Conservation (phyloP, 805 yeast species). For the Debaryomyces maramus region DNA sequence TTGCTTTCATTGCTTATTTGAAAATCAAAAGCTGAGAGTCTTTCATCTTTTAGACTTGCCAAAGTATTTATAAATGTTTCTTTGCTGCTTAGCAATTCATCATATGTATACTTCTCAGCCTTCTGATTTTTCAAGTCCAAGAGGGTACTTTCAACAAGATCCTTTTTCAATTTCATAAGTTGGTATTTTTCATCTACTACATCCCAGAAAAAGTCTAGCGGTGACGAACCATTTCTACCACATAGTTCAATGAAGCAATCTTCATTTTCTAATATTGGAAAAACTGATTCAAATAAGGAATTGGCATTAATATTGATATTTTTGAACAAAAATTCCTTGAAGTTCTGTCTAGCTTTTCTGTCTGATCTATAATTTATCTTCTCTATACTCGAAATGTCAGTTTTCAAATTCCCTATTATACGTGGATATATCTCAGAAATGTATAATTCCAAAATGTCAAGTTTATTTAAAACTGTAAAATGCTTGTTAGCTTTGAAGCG, state of each 20-base stretch:
- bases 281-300: constrained; percentile 60
- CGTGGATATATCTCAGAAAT: constrained; percentile 36
- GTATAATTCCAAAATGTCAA: constrained; percentile 61
- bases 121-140: constrained; percentile 25
- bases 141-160: constrained; percentile 54
- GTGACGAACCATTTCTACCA: constrained; percentile 77
- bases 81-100: constrained; percentile 13
- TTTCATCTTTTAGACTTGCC: constrained; percentile 25
- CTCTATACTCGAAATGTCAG: constrained; percentile 23
- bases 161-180: constrained; percentile 56
- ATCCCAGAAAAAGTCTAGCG: constrained; percentile 78
- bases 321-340: constrained; percentile 46
- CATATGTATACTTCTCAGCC: constrained; percentile 19
- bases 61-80: constrained; percentile 21
- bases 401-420: constrained; percentile 19
- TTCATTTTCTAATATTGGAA: constrained; percentile 52
- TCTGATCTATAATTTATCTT: constrained; percentile 53
- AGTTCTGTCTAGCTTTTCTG: constrained; percentile 64
- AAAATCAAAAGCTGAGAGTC: constrained; percentile 25
- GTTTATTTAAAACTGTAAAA: constrained; percentile 49
- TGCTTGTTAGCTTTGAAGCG: constrained; percentile 62
- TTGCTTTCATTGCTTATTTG: constrained; percentile 8
- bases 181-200: constrained; percentile 61
- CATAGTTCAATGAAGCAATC: constrained; percentile 58
- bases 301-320: constrained; percentile 47